These are phyloP conservation scores for Fallopia convolvulus DNA, from an alignment of 148 eudicot genomes.

Conservation along the genomic window DNA sequence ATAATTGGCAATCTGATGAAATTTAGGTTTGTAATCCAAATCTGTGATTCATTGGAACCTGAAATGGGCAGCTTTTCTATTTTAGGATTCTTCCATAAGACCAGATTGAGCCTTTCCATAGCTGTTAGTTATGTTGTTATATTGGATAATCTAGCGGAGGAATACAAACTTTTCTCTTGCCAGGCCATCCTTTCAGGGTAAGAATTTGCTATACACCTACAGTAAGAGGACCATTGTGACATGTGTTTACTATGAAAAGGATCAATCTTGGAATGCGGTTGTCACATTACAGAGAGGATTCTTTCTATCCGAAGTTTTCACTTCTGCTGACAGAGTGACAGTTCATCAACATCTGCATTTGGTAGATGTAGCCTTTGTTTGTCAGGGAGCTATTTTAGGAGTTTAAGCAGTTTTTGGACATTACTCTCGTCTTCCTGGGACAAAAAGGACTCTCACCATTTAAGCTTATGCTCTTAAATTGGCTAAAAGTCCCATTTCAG, in stretches of 20 bases:
- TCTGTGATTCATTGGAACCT: background rate
- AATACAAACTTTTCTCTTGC: background rate
- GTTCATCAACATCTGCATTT: background rate
- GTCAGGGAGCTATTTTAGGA: too few relatives aligned
- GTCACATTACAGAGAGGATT: background rate
- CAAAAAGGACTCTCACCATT: too few relatives aligned
- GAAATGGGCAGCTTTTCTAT: background rate
- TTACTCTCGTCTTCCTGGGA: too few relatives aligned
- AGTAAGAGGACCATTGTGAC: background rate
- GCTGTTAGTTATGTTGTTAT: background rate
- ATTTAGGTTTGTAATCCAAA: background rate
- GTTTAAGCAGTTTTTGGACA: too few relatives aligned
- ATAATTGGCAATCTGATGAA: background rate
- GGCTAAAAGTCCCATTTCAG: too few relatives aligned
- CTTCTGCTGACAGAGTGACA: background rate
- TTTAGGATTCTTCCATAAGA: background rate
- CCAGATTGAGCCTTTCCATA: background rate
- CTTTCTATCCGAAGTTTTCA: background rate
- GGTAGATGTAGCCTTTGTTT: background rate
- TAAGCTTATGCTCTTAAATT: too few relatives aligned
- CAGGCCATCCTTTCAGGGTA: background rate
- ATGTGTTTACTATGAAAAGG: background rate
- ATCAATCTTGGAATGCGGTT: background rate
- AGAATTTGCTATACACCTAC: background rate
- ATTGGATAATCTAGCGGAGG: background rate